Conservation (phyloP, 768 basidiomycete species). For the Tricholoma sp. region DNA sequence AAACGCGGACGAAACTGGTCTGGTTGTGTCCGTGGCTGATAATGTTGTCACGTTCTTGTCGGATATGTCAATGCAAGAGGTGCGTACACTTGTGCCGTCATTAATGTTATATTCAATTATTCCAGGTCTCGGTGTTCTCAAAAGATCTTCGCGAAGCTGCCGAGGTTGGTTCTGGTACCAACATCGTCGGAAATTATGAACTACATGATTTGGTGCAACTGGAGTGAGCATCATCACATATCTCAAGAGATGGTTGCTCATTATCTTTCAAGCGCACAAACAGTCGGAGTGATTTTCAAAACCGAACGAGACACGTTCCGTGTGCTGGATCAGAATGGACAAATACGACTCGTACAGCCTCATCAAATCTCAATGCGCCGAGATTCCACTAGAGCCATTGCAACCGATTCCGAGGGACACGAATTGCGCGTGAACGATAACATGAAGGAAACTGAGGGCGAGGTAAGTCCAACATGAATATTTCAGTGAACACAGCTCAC, state of each 20-base stretch:
- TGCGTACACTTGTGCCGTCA: constrained; percentile 23
- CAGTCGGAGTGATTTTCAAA: constrained; percentile 96
- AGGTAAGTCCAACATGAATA: constrained; percentile 43
- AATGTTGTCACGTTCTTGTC: constrained; percentile 94
- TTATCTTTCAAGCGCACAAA: constrained; percentile 59
- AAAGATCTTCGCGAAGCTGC: constrained; percentile 97
- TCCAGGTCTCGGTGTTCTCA: constrained; percentile 90
- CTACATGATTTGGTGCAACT: constrained; percentile 95
- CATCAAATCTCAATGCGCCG: constrained; percentile 93
- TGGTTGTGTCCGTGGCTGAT: constrained; percentile 87
- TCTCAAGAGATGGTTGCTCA: constrained; percentile 8
- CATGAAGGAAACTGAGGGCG: constrained; percentile 87
- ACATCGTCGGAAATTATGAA: constrained; percentile 90
- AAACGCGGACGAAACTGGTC: constrained; percentile 91
- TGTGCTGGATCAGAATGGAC: constrained; percentile 91
- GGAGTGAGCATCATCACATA: constrained; percentile 56
- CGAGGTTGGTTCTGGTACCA: constrained; percentile 90
- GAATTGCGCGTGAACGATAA: constrained; percentile 86
- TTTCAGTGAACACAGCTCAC: constrained; percentile 1
- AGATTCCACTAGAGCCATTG: constrained; percentile 77
- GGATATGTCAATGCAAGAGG: constrained; percentile 97
- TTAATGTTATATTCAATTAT: constrained; percentile 1
- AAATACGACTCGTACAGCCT: constrained; percentile 83
- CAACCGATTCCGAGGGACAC: constrained; percentile 84
- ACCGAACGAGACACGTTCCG: constrained; percentile 96